Evolutionary conservation across 129 eudicot genomes (phyloP), one percentile per base, ranked within the genome.

Genomic region (Chrysanthemum seticuspe): DNA sequence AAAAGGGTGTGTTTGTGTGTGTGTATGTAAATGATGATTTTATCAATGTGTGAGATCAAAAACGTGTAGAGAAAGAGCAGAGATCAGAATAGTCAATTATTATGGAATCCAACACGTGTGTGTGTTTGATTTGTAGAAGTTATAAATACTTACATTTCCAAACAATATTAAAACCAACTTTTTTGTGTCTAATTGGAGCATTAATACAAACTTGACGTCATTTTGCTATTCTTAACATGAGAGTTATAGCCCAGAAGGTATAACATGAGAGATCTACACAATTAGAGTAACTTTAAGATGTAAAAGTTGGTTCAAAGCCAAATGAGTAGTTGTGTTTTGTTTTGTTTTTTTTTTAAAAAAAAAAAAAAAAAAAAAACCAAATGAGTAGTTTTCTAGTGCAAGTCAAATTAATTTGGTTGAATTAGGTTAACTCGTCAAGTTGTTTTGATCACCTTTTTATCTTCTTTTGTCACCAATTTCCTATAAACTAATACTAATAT

Each of bases 61-160:
- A 65, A 45, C n/a, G 74, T 68, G 80, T 76, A 25, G 57, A 78
- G 77, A 78, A 27, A 78, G 67, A 29, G 73, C 72, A 78, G 82
- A 78, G 52, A 29, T 78, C 82, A 64, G 78, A 56, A 21, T 67
- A 77, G 78, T 78, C 82, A 78, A 70, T 72, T 78, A 78, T 78
- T 71, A 78, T 45, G 73, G 77, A 71, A 72, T 65, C 77, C 73
- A 23, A 72, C 82, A 78, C 77, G 82, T 71, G 82, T 78, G 82
- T 67, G 49, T 65, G 77, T 45, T 78, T 71, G 73, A 78, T 64
- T 78, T 40, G 81, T 16, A 51, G 70, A 31, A 13, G 44, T 34
- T 65, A 13, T 31, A 36, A 53, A 61, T 61, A 61, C 68, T 67
- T 10, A 31, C 34, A 67, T 59, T 76, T 66, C 62, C 15, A 19